phyloP scores from a whole-genome alignment of 176 grass and related monocot species.

The Phragmites australis region DNA sequence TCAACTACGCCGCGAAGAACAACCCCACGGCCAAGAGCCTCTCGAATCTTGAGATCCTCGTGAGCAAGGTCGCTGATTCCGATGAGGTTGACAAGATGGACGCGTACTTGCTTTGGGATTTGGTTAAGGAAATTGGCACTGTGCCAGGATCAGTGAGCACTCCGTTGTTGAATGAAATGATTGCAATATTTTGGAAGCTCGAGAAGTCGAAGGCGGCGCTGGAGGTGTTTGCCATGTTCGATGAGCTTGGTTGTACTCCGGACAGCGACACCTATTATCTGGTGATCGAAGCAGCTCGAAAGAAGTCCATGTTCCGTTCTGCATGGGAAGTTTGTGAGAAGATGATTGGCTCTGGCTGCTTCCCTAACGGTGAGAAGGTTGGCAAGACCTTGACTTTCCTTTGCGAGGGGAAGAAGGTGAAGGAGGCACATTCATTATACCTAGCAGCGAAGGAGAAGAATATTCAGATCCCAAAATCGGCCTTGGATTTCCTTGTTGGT shows the following conservation, averaged over 20 bases:
- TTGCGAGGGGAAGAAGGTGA: constrained; percentile 69
- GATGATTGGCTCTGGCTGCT: constrained; percentile 74
- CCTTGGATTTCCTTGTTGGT: constrained; percentile 59
- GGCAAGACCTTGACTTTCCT: constrained; percentile 59
- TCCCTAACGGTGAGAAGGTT: constrained; percentile 64
- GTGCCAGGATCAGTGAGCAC: constrained; percentile 56
- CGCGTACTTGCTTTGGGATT: constrained; percentile 83
- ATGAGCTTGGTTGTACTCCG: constrained; percentile 62
- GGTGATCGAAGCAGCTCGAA: constrained; percentile 69
- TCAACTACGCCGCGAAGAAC: constrained; percentile 52
- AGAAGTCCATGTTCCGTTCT: constrained; percentile 56
- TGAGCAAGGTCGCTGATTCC: constrained; percentile 45
- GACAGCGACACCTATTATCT: constrained; percentile 76
- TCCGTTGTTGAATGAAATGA: constrained; percentile 59
- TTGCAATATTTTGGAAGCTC: constrained; percentile 71
- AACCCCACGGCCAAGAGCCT: constrained; percentile 51
- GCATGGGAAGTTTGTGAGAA: constrained; percentile 70
- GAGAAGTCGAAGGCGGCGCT: constrained; percentile 64
- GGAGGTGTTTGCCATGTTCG: constrained; percentile 78
- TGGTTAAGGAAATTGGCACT: constrained; percentile 72
- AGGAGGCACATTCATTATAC: constrained; percentile 63
- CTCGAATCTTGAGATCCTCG: constrained; percentile 56
- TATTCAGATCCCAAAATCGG: constrained; percentile 36
- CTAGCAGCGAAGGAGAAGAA: constrained; percentile 71
- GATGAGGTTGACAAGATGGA: constrained; percentile 57